These are phyloP conservation scores for Aspergillus floridensis DNA, from an alignment of 2,329 filamentous ascomycete genomes.

Conservation along the genomic window DNA sequence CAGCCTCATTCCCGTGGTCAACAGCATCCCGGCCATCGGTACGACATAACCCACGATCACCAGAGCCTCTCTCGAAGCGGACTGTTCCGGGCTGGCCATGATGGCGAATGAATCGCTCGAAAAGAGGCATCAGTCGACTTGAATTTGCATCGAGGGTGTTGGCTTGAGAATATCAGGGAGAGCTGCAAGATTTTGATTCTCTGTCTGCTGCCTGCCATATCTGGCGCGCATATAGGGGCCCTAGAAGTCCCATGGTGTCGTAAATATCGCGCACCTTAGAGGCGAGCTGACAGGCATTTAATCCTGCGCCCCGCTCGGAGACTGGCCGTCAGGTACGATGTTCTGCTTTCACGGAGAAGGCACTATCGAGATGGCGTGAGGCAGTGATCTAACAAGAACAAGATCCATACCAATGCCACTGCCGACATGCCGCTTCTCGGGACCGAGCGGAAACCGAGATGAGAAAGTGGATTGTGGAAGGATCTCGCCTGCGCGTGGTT, in stretches of 20 bases:
- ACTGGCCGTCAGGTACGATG: background rate
- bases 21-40: background rate
- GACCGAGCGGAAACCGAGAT: background rate
- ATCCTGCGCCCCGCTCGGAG: background rate
- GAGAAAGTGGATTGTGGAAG: background rate
- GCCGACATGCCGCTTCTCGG: background rate
- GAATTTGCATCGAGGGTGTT: background rate
- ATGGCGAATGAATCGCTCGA: background rate
- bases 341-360: background rate
- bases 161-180: background rate
- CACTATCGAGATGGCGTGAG: background rate
- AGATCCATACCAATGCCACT: background rate
- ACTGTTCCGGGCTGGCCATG: background rate
- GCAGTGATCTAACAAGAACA: background rate
- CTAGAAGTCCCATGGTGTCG: background rate
- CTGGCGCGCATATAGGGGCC: background rate
- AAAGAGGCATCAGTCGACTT: background rate
- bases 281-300: background rate
- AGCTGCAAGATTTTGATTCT: background rate
- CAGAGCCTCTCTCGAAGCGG: background rate
- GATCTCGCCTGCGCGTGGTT: background rate
- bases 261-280: background rate
- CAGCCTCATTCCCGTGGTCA: constrained; percentile 3
- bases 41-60: constrained; percentile 7
- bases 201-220: background rate